Conservation (phyloP, 768 basidiomycete genomes). For the Tulasnella sp. region DNA sequence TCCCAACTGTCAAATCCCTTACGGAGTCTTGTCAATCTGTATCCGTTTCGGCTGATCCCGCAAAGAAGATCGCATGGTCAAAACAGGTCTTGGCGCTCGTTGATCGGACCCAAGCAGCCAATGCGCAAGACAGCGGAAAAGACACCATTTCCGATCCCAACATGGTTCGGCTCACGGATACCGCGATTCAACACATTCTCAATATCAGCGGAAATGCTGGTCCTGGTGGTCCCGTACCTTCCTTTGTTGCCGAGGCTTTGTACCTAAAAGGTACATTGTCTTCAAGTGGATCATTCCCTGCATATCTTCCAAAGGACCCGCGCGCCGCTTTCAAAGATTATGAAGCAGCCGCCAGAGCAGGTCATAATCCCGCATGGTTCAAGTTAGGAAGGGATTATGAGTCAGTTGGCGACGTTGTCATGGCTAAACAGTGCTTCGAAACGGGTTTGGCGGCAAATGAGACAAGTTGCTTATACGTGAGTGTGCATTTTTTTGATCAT, state of each 20-base stretch:
- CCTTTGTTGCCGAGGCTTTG: constrained; percentile 54
- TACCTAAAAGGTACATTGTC: constrained; percentile 66
- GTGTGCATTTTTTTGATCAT: constrained; percentile 22
- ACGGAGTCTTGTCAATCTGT: constrained; percentile 37
- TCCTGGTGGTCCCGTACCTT: constrained; percentile 25
- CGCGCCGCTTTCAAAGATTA: constrained; percentile 80
- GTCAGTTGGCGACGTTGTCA: constrained; percentile 52
- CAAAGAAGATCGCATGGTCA: constrained; percentile 59
- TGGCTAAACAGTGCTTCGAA: constrained; percentile 79
- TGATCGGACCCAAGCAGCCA: constrained; percentile 37
- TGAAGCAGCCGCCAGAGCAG: constrained; percentile 66
- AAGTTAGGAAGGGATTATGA: constrained; percentile 85
- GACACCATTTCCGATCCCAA: constrained; percentile 42
- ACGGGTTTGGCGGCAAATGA: constrained; percentile 62
- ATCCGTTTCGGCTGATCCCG: constrained; percentile 40
- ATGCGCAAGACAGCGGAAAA: constrained; percentile 25
- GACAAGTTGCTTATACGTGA: constrained; percentile 68
- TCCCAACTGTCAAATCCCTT: constrained; percentile 54
- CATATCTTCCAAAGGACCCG: constrained; percentile 44
- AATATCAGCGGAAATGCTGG: constrained; percentile 30
- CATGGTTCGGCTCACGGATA: constrained; percentile 44
- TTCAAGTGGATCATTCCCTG: constrained; percentile 38
- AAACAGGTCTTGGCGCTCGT: constrained; percentile 72
- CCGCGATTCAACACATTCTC: constrained; percentile 54
- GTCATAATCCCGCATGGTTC: constrained; percentile 79